Evolutionary conservation across 2,329 filamentous ascomycete genomes (phyloP).

Genomic region (Lasiodiplodia theobromae): DNA sequence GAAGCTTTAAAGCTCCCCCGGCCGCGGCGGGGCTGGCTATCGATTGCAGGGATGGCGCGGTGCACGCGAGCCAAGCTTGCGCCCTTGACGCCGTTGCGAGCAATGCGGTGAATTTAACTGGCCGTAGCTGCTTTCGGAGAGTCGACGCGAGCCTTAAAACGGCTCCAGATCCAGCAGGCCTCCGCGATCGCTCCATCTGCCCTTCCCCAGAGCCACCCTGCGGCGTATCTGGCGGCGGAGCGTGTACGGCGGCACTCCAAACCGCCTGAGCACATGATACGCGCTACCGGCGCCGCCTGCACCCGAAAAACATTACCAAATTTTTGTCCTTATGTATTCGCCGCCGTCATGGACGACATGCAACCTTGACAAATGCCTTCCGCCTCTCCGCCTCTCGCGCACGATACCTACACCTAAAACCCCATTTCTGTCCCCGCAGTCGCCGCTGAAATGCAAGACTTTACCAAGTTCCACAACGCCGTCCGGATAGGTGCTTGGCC

Average conservation of each 20-base stretch:
- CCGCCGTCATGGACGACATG: slow-evolving; percentile 5
- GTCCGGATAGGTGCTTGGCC: slow-evolving; percentile 19
- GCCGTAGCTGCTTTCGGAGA: slow-evolving; percentile 12
- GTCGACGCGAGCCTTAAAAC: slow-evolving; percentile 16
- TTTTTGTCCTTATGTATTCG: slow-evolving; percentile 15
- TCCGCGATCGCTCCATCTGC: slow-evolving; percentile 18
- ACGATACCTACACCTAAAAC: neutral
- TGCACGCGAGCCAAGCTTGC: slow-evolving; percentile 22
- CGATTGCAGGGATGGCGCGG: slow-evolving; percentile 25
- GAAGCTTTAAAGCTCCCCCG: slow-evolving; percentile 27
- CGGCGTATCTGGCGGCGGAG: slow-evolving; percentile 22
- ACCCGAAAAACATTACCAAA: slow-evolving; percentile 28
- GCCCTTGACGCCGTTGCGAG: slow-evolving; percentile 30
- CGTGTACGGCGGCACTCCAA: slow-evolving; percentile 20
- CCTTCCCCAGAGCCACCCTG: neutral
- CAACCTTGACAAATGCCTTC: slow-evolving; percentile 17
- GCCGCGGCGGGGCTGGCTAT: slow-evolving; percentile 24
- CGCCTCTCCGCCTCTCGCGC: neutral
- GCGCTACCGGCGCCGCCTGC: slow-evolving; percentile 3
- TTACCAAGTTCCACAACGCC: slow-evolving; percentile 2
- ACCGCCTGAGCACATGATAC: slow-evolving; percentile 13
- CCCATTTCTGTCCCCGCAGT: slow-evolving; percentile 9
- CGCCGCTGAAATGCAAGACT: slow-evolving; percentile 28
- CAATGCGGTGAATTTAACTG: slow-evolving; percentile 7
- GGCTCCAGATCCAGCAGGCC: slow-evolving; percentile 23